Evolutionary conservation across 2,329 filamentous ascomycete species (phyloP).

Genomic region (Xylaria sp.): DNA sequence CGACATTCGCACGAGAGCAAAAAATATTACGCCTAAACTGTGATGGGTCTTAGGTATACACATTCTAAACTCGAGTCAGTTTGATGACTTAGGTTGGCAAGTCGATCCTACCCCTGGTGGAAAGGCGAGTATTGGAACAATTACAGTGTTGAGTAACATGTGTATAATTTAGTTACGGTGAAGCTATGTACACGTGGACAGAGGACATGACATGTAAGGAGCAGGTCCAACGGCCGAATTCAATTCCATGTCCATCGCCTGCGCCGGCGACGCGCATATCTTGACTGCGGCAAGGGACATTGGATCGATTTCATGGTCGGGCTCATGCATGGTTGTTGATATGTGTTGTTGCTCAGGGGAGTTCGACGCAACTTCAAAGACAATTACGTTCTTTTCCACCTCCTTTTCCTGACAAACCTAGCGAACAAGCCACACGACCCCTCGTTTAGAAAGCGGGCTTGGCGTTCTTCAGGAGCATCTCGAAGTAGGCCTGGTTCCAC

Average conservation of each 20-base stretch:
- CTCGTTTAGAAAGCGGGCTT: conserved; percentile 52
- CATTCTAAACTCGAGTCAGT: too few relatives aligned
- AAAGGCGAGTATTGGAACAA: too few relatives aligned
- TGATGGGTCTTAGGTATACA: too few relatives aligned
- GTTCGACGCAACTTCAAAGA: conserved; percentile 4
- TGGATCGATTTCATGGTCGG: not conserved
- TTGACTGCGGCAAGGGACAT: not conserved
- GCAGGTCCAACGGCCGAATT: not conserved
- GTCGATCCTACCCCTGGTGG: too few relatives aligned
- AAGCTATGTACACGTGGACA: conserved; percentile 40
- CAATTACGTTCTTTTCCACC: not conserved
- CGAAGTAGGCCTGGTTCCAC: conserved; percentile 71
- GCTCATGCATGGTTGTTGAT: not conserved
- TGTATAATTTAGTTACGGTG: conserved; percentile 31
- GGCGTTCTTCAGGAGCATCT: conserved; percentile 61
- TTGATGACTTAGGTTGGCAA: too few relatives aligned
- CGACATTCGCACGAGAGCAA: too few relatives aligned
- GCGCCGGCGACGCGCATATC: not conserved
- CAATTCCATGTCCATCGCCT: not conserved
- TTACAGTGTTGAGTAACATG: conserved; percentile 6
- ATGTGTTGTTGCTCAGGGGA: too few relatives aligned
- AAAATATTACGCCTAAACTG: too few relatives aligned
- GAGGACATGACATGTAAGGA: conserved; percentile 24
- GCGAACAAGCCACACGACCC: not conserved
- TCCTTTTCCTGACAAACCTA: conserved; percentile 6